Evolutionary conservation across 2,329 filamentous ascomycete genomes (phyloP).

Genomic region (Graphiopsis chlorocephala): DNA sequence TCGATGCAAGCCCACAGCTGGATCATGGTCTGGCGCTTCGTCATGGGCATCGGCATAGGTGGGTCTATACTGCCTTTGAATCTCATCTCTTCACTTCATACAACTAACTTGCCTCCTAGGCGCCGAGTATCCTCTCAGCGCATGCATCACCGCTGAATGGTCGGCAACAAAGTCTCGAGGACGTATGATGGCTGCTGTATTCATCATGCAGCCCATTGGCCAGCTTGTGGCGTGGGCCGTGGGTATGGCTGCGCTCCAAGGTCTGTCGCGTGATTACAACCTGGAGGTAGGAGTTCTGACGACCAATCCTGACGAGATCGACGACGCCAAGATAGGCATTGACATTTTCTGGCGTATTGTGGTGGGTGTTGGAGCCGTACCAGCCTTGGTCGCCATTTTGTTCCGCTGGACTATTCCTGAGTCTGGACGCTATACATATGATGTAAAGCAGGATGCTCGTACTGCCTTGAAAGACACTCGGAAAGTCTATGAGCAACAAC

Average conservation of each 20-base stretch:
- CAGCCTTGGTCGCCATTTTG: slow-evolving; percentile 37
- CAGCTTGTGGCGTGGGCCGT: slow-evolving; percentile 34
- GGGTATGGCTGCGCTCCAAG: slow-evolving; percentile 19
- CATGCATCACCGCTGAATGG: slow-evolving; percentile 41
- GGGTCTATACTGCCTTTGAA: slow-evolving; percentile 21
- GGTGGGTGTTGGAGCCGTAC: slow-evolving; percentile 40
- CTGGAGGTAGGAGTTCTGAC: slow-evolving; percentile 5
- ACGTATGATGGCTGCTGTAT: slow-evolving; percentile 42
- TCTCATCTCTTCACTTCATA: background rate
- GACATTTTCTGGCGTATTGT: slow-evolving; percentile 42
- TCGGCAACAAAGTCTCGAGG: slow-evolving; percentile 37
- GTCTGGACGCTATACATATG: slow-evolving; percentile 39
- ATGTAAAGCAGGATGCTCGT: slow-evolving; percentile 36
- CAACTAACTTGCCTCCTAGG: background rate
- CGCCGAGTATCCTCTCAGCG: slow-evolving; percentile 35
- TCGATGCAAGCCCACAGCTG: slow-evolving; percentile 27
- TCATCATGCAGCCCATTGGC: slow-evolving; percentile 43
- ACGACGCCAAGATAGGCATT: slow-evolving; percentile 31
- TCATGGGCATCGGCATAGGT: slow-evolving; percentile 42
- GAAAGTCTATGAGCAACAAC: slow-evolving; percentile 17
- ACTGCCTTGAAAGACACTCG: slow-evolving; percentile 23
- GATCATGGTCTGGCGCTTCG: slow-evolving; percentile 40
- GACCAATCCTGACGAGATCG: slow-evolving; percentile 5
- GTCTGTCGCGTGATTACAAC: slow-evolving; percentile 24
- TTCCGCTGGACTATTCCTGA: slow-evolving; percentile 44